These are phyloP conservation scores for Epichloe hybrida DNA, from an alignment of 2,329 filamentous ascomycete species.

Conservation along the genomic window DNA sequence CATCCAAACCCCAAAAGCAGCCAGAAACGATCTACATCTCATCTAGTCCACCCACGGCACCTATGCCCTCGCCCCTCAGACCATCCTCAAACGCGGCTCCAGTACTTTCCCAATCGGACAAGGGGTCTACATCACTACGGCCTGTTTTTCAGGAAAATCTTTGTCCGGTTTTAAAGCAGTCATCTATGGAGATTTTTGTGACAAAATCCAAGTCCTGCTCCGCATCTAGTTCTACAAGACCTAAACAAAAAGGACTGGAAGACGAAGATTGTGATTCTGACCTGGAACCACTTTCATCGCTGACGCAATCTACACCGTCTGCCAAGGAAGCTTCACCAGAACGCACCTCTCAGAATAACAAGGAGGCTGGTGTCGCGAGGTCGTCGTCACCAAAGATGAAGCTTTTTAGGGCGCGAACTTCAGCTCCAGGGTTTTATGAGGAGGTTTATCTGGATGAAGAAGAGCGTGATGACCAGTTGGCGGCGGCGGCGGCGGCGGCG, in stretches of 20 bases:
- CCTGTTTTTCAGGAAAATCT: slow-evolving; percentile 10
- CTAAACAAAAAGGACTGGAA: neutral
- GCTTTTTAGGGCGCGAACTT: slow-evolving; percentile 23
- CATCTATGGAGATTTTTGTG: slow-evolving; percentile 19
- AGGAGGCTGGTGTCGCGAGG: neutral
- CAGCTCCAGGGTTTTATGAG: slow-evolving; percentile 25
- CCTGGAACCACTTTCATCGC: slow-evolving; percentile 2
- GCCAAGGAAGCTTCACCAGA: neutral
- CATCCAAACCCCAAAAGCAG: slow-evolving; percentile 9
- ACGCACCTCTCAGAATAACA: neutral
- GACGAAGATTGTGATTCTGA: slow-evolving; percentile 6
- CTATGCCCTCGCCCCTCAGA: slow-evolving; percentile 10
- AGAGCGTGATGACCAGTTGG: slow-evolving; percentile 13
- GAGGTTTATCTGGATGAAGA: slow-evolving; percentile 16
- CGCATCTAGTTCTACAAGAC: neutral
- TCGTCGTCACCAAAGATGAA: slow-evolving; percentile 20
- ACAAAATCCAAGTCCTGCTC: neutral
- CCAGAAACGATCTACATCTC: slow-evolving; percentile 30
- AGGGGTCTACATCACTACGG: slow-evolving; percentile 14
- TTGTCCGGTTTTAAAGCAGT: slow-evolving; percentile 19
- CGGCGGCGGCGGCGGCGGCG: neutral
- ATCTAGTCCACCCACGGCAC: slow-evolving; percentile 26
- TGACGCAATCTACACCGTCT: neutral
- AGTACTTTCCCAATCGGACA: slow-evolving; percentile 6
- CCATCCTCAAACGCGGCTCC: slow-evolving; percentile 5